phyloP scores from a whole-genome alignment of 208 protist genomes.

The Trypanosoma melophagium region DNA sequence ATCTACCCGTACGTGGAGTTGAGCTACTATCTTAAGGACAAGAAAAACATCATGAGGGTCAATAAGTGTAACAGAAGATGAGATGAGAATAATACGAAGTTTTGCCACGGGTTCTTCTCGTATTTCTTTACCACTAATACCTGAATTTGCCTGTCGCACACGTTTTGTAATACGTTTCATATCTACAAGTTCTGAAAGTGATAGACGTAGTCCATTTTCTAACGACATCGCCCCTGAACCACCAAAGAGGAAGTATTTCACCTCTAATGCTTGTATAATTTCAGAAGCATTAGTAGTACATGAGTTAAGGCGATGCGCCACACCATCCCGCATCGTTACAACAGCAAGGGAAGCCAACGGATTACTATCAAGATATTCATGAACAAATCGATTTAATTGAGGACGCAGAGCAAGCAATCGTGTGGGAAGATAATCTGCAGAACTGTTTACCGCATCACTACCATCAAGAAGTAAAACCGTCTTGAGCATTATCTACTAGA shows the following conservation, averaged over 20 bases:
- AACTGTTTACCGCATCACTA: constrained; percentile 81
- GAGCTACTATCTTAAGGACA: constrained; percentile 53
- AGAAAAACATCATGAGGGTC: constrained; percentile 75
- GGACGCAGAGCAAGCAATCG: constrained; percentile 73
- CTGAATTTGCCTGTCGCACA: neutral
- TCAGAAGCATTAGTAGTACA: constrained; percentile 73
- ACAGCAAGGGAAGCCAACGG: constrained; percentile 72
- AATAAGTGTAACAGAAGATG: constrained; percentile 77
- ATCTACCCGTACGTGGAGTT: constrained; percentile 46
- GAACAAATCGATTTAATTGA: constrained; percentile 56
- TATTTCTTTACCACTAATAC: constrained; percentile 4
- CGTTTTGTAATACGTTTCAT: constrained; percentile 50
- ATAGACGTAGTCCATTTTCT: constrained; percentile 78
- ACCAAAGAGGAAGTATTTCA: constrained; percentile 77
- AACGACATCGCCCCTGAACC: constrained; percentile 72
- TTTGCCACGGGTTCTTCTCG: constrained; percentile 22
- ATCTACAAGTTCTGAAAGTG: constrained; percentile 77
- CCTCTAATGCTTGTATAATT: constrained; percentile 63
- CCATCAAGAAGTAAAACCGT: constrained; percentile 84
- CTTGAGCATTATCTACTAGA: constrained; percentile 46
- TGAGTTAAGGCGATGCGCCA: constrained; percentile 49
- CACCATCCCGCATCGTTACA: constrained; percentile 81
- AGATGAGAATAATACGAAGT: constrained; percentile 62
- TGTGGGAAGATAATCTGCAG: constrained; percentile 80
- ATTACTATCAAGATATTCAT: constrained; percentile 62